Evolutionary conservation across 345 rosid species (phyloP).

Genomic region (Salix dunnii): DNA sequence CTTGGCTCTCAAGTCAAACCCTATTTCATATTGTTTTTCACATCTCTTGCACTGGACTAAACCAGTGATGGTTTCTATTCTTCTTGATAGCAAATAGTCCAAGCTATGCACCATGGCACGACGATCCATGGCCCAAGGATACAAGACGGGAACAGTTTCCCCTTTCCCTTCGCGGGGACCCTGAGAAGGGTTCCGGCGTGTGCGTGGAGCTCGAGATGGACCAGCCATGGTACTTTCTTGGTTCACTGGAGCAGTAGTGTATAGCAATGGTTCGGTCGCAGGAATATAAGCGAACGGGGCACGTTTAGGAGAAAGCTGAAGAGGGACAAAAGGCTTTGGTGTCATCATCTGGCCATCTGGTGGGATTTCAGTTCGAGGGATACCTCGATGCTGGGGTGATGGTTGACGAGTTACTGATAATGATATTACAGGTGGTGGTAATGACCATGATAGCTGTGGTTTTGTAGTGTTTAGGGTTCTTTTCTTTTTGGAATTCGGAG

Average conservation of each 20-base stretch:
- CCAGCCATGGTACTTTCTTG: background rate
- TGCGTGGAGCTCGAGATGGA: constrained; percentile 6
- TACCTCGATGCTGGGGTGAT: background rate
- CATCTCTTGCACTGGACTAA: constrained; percentile 68
- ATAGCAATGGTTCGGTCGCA: background rate
- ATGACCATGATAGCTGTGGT: background rate
- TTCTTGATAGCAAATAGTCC: constrained; percentile 31
- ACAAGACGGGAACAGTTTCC: constrained; percentile 43
- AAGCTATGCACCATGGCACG: constrained; percentile 51
- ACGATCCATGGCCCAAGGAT: constrained; percentile 59
- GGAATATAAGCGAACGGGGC: background rate
- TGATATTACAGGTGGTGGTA: background rate
- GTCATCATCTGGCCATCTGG: background rate
- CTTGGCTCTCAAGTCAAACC: constrained; percentile 48
- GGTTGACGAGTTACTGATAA: background rate
- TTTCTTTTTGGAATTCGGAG: background rate
- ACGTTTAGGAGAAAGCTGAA: constrained; percentile 12
- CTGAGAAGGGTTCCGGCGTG: constrained; percentile 27
- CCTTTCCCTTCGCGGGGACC: constrained; percentile 25
- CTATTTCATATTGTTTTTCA: constrained; percentile 40
- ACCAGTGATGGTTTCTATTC: constrained; percentile 39
- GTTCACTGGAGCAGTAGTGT: background rate
- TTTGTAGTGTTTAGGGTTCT: background rate
- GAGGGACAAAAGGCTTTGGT: background rate
- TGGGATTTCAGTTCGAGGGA: background rate